Evolutionary conservation across 2,329 filamentous ascomycete genomes (phyloP), one percentile per base, ranked within the genome.

Genomic region (Dryadomyces quercus-mongolicae): DNA sequence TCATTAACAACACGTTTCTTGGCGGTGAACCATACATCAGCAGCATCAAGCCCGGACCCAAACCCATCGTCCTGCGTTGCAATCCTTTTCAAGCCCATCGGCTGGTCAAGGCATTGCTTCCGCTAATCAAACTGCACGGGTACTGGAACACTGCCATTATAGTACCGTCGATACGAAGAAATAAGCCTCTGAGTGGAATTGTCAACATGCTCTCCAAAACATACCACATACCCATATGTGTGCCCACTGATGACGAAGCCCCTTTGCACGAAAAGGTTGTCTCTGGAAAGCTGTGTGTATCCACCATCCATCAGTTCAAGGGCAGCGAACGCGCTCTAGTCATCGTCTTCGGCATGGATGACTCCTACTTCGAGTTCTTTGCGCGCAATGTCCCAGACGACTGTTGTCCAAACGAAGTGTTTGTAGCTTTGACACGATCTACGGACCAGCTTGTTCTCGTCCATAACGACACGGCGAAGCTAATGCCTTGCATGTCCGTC

Each of bases 251-350:
- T 8, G 51, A 53, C 31, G 34, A 38, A 5, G 15, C 20, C 15
- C 31, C 44, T 18, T 5, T 31, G 18, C n/a, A 10, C 16, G 44
- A 42, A 3, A 48, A 42, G 31, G 45, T 42, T 16, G 8, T 40
- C 18, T 3, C 1, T 5, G 44, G 43, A 2, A 53, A 48, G 44
- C 15, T 53, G 0, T 42, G 18, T 7, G 51, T 53, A 18, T 53
- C 51, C 21, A 53, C 44, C 20, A 48, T 53, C 25, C 44, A 53
- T 34, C 51, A 48, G 44, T 48, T 48, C 34, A 53, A 53, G 44
- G 51, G 51, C 15, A 40, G 51, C 12, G 51, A 53, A 20, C 44
- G 43, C 2, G 31, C 31, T 38, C 51, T 53, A 2, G 42, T 22
- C 44, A 43, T 53, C 20, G 1, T 53, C n/a, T 42, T 48, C n/a